Evolutionary conservation across 192 early-diverging fungal species (phyloP).

Genomic region (Phlyctochytrium arcticum): DNA sequence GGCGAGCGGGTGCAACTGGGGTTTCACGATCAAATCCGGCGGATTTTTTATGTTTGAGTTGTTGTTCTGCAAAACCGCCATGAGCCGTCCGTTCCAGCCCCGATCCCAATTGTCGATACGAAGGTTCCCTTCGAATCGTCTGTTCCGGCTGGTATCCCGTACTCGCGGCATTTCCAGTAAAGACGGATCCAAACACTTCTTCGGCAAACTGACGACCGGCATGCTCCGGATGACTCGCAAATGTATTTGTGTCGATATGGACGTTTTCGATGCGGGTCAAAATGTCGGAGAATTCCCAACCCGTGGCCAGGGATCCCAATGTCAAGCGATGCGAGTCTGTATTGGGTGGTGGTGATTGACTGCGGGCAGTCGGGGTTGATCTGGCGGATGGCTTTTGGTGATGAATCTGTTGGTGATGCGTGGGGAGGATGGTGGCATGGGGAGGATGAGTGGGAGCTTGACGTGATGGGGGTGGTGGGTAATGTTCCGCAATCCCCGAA

Average conservation of each 20-base stretch:
- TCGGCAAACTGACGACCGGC: slow-evolving; percentile 18
- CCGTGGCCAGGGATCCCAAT: slow-evolving; percentile 9
- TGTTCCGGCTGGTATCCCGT: too few relatives aligned
- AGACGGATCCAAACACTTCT: slow-evolving; percentile 13
- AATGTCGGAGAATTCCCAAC: slow-evolving; percentile 7
- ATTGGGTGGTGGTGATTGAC: not conserved
- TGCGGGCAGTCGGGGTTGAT: not conserved
- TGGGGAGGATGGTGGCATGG: not conserved
- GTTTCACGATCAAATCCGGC: not conserved
- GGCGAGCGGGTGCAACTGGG: not conserved
- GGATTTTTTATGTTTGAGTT: not conserved
- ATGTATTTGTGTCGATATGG: not conserved
- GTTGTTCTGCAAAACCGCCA: not conserved
- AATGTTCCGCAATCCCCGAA: not conserved
- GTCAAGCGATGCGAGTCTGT: slow-evolving; percentile 17
- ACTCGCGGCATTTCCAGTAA: not conserved
- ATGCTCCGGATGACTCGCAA: not conserved
- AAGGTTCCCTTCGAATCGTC: not conserved
- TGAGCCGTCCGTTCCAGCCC: not conserved
- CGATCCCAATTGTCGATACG: not conserved
- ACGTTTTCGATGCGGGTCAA: slow-evolving; percentile 6
- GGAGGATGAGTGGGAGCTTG: not conserved
- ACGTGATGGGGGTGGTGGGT: not conserved
- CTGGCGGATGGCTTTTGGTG: not conserved
- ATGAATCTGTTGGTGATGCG: not conserved